A percentile compares a stretch with the other conserved stretches of the same genome.
Evolutionary conservation across 805 yeast species (phyloP).

Genomic region (Wickerhamiella brachini): DNA sequence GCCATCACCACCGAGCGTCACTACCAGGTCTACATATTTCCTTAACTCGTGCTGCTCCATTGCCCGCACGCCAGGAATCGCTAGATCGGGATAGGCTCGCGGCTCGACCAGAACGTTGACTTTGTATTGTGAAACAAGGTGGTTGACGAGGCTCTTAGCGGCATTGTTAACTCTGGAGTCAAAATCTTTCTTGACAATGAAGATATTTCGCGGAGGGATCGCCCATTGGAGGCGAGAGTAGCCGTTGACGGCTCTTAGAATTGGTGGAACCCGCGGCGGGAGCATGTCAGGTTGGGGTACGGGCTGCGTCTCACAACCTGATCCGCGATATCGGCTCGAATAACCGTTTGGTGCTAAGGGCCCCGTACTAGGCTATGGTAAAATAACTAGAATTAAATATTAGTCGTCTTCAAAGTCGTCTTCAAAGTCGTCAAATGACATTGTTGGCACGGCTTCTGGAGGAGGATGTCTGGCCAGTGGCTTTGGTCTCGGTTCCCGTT

Average conservation of each 20-base stretch:
- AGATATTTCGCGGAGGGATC: slow-evolving; percentile 56
- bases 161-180: slow-evolving; percentile 49
- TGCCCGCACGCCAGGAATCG: slow-evolving; percentile 9
- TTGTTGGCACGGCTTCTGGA: neutral
- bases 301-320: neutral
- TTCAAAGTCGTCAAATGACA: slow-evolving; percentile 1
- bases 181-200: slow-evolving; percentile 78
- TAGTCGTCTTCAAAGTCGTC: slow-evolving; percentile 1
- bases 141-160: slow-evolving; percentile 47
- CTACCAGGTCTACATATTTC: slow-evolving; percentile 60
- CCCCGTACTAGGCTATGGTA: too few species aligned
- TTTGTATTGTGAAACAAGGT: slow-evolving; percentile 43
- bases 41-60: slow-evolving; percentile 43
- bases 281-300: slow-evolving; percentile 4
- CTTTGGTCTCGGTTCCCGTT: neutral
- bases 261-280: slow-evolving; percentile 12
- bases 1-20: slow-evolving; percentile 94
- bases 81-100: slow-evolving; percentile 60
- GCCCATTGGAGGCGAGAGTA: slow-evolving; percentile 43
- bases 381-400: neutral
- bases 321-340: too few species aligned
- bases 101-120: slow-evolving; percentile 66
- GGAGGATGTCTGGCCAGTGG: neutral
- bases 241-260: slow-evolving; percentile 7
- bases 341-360: too few species aligned